Evolutionary conservation across 176 grass and related monocot genomes (phyloP), one percentile per base, ranked within the genome.

Genomic region (Rhynchospora tenuis): DNA sequence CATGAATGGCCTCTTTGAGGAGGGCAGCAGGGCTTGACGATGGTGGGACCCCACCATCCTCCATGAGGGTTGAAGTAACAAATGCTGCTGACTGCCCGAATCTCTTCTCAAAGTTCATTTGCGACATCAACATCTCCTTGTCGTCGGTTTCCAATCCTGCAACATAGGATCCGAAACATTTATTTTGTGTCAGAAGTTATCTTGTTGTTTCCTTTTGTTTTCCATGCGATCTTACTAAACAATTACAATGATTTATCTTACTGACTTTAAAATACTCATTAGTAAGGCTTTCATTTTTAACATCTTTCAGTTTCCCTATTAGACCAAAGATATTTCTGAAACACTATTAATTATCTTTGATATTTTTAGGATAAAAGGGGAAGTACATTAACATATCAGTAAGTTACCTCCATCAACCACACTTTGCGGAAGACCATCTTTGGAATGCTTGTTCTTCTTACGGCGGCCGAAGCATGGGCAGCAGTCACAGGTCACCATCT

Each of bases 101-200:
- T 51, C 97, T 87, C 89, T 99, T 99, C 91, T 99, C 97, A 50
- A 99, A 99, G 88, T 99, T 99, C 97, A 99, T 96, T 6, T 99
- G 93, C 3, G 97, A 99, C 97, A 99, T 96, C 59, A 99, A 61
- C 81, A 93, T 56, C 91, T 99, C 97, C 91, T 93, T 93, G 88
- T 93, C 93, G 3, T 90, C 78, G 62, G 84, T 55, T 42, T 93
- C 97, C 81, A 90, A 43, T 24, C 91, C 93, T 95, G 23, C 68
- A 48, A 16, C 23, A 57, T n/a, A 45, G 17, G 64, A 52, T 48
- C 24, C 20, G 15, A 81, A 20, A 81, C 0, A 64, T 64, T 8
- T 38, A 12, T 15, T 81, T 64, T 61, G 8, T 81, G 12, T 45
- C 54, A 9, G 12, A 63, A 45, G 62, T 60, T 64, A 33, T 14